These are phyloP conservation scores for Morella rubra DNA, from an alignment of 306 rosid genomes.

Conservation along the genomic window DNA sequence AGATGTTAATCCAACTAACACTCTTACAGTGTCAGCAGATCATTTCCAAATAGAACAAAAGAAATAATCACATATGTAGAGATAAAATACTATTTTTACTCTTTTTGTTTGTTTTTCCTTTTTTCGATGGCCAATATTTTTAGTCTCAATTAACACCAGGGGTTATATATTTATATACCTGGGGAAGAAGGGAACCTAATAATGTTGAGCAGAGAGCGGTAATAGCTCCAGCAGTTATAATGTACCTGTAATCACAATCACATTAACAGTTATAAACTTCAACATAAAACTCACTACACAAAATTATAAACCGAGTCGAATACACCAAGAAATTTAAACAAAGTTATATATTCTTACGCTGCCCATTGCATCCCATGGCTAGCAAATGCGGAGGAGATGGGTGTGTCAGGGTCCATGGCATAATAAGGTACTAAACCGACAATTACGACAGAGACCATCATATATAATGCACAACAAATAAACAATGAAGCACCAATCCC, in stretches of 20 bases:
- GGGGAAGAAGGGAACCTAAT: conserved; percentile 92
- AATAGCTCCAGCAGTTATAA: conserved; percentile 79
- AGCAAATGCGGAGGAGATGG: conserved; percentile 85
- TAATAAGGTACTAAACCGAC: conserved; percentile 93
- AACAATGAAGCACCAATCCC: conserved; percentile 75
- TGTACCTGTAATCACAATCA: conserved; percentile 58
- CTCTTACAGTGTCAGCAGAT: neutral
- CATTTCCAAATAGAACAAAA: neutral
- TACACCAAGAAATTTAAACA: conserved; percentile 8
- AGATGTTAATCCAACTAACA: neutral
- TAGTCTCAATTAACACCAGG: too few relatives aligned
- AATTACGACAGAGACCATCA: conserved; percentile 78
- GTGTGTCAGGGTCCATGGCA: conserved; percentile 89
- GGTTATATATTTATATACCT: conserved; percentile 48
- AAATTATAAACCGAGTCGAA: conserved; percentile 7
- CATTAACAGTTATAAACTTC: conserved; percentile 16
- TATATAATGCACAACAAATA: conserved; percentile 81
- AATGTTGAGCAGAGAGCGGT: conserved; percentile 84
- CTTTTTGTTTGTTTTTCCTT: too few relatives aligned
- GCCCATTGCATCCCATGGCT: conserved; percentile 88
- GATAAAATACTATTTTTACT: too few relatives aligned
- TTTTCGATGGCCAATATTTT: too few relatives aligned
- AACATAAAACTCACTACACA: conserved; percentile 4
- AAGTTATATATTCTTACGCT: conserved; percentile 54
- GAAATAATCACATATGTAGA: too few relatives aligned